phyloP scores from a whole-genome alignment of 1,284 basidiomycete species.

The Erythrobasidium hasegawianum region DNA sequence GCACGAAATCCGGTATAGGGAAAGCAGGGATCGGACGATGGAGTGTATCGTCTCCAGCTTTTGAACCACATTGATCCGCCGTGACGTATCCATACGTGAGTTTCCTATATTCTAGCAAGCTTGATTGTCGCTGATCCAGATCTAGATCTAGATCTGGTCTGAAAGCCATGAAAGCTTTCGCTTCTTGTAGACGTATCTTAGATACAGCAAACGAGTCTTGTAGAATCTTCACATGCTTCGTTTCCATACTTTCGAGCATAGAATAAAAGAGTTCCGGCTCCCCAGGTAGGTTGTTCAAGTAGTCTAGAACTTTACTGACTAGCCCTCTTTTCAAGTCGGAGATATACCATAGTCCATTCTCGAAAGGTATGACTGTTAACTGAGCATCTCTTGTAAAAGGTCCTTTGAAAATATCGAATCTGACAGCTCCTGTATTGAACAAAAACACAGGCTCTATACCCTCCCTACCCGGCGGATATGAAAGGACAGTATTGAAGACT shows the following conservation, averaged over 20 bases:
- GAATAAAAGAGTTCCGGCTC: slow-evolving; percentile 18
- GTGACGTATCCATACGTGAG: slow-evolving; percentile 37
- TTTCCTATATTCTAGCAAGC: slow-evolving; percentile 1
- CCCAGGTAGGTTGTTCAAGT: slow-evolving; percentile 23
- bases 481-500: slow-evolving; percentile 36
- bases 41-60: slow-evolving; percentile 44
- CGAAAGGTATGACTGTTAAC: slow-evolving; percentile 35
- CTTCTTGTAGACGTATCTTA: not conserved
- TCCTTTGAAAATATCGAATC: slow-evolving; percentile 47
- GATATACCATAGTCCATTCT: slow-evolving; percentile 25
- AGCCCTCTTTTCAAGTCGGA: slow-evolving; percentile 4
- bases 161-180: not conserved
- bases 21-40: slow-evolving; percentile 42
- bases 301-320: slow-evolving; percentile 14
- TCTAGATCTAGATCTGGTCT: no score
- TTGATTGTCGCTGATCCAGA: no score
- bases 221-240: not conserved
- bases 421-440: slow-evolving; percentile 44
- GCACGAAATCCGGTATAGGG: slow-evolving; percentile 44
- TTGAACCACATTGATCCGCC: slow-evolving; percentile 41
- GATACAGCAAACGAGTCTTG: slow-evolving; percentile 1
- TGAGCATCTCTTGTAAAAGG: slow-evolving; percentile 46
- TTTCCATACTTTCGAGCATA: not conserved
- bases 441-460: slow-evolving; percentile 33
- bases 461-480: not conserved